These are phyloP conservation scores for Malbranchea cinnamomea DNA, from an alignment of 2,329 filamentous ascomycete genomes.

Conservation along the genomic window DNA sequence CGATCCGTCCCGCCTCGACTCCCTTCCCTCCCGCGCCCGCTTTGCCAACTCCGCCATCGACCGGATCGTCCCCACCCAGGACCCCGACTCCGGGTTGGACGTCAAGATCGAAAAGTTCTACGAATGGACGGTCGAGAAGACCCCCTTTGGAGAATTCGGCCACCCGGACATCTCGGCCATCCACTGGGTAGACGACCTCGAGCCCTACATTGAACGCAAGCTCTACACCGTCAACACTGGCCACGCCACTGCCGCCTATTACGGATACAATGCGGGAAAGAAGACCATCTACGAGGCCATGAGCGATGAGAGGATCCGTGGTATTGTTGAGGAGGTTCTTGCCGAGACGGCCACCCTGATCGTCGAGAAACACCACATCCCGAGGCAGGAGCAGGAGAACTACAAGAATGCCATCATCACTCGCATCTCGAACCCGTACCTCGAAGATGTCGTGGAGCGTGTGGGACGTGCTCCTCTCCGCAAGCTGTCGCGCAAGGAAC, in stretches of 20 bases:
- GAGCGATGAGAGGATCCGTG: slow-evolving; percentile 62
- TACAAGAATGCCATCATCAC: slow-evolving; percentile 88
- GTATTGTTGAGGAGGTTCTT: slow-evolving; percentile 64
- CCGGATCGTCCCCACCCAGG: slow-evolving; percentile 89
- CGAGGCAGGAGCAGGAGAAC: slow-evolving; percentile 56
- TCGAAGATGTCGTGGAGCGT: slow-evolving; percentile 86
- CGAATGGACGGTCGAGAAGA: slow-evolving; percentile 92
- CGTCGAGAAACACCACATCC: slow-evolving; percentile 70
- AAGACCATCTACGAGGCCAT: slow-evolving; percentile 81
- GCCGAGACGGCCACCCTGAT: slow-evolving; percentile 79
- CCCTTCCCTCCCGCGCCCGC: slow-evolving; percentile 59
- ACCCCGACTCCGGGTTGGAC: slow-evolving; percentile 62
- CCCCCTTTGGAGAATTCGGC: slow-evolving; percentile 59
- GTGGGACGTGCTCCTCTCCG: slow-evolving; percentile 88
- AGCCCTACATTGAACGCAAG: slow-evolving; percentile 97
- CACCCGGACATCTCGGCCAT: slow-evolving; percentile 70
- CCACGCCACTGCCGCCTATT: slow-evolving; percentile 91
- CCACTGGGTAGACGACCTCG: slow-evolving; percentile 82
- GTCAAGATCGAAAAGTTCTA: slow-evolving; percentile 98
- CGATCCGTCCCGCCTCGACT: slow-evolving; percentile 47
- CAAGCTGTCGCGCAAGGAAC: slow-evolving; percentile 89
- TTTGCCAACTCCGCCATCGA: slow-evolving; percentile 98
- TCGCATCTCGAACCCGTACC: slow-evolving; percentile 83
- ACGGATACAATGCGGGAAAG: slow-evolving; percentile 76
- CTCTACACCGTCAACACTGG: slow-evolving; percentile 98